phyloP scores from a whole-genome alignment of 2,329 filamentous ascomycete genomes.

The Claviceps sp. region DNA sequence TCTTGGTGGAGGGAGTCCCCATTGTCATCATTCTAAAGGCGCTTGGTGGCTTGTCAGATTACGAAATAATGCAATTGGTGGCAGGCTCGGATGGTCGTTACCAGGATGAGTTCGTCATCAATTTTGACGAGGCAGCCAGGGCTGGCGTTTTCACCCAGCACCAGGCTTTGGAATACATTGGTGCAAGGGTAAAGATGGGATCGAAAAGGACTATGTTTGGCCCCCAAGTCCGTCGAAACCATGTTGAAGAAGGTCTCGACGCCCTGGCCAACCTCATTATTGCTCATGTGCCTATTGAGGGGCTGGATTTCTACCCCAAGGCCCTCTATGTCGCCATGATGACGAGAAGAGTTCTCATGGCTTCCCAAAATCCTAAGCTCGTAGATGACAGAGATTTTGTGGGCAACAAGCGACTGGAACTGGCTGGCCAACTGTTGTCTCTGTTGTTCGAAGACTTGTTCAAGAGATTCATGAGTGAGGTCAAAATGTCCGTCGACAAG shows the following conservation, averaged over 20 bases:
- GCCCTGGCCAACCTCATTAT: slow-evolving; percentile 87
- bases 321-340: slow-evolving; percentile 94
- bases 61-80: slow-evolving; percentile 85
- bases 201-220: slow-evolving; percentile 45
- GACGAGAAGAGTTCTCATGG: slow-evolving; percentile 92
- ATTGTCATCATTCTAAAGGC: slow-evolving; percentile 90
- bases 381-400: slow-evolving; percentile 97
- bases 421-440: slow-evolving; percentile 88
- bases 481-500: slow-evolving; percentile 92
- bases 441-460: slow-evolving; percentile 95
- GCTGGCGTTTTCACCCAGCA: slow-evolving; percentile 83
- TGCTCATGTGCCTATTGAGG: slow-evolving; percentile 83
- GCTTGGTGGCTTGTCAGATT: slow-evolving; percentile 84
- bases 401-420: slow-evolving; percentile 88
- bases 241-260: slow-evolving; percentile 84
- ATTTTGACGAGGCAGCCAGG: slow-evolving; percentile 84
- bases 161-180: slow-evolving; percentile 88
- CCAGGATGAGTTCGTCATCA: slow-evolving; percentile 89
- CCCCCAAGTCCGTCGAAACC: slow-evolving; percentile 53
- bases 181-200: slow-evolving; percentile 76
- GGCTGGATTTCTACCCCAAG: slow-evolving; percentile 92
- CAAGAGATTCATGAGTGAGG: slow-evolving; percentile 81
- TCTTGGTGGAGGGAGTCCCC: slow-evolving; percentile 83
- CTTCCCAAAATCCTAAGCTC: slow-evolving; percentile 72
- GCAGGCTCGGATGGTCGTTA: slow-evolving; percentile 78